Conservation (phyloP, 148 eudicot genomes). For the Vaccinium myrtillus region DNA sequence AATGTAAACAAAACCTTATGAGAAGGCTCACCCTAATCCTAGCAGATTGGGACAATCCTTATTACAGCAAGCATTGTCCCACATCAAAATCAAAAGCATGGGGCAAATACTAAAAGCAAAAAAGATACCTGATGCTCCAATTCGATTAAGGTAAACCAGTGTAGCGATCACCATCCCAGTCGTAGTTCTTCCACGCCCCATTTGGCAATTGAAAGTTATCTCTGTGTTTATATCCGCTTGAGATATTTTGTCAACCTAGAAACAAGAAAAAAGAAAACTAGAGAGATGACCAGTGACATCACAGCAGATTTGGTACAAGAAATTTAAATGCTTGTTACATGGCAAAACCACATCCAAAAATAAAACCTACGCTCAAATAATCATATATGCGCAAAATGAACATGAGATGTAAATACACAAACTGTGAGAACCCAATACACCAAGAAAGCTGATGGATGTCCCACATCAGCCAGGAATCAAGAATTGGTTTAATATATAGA, state of each 20-base stretch:
- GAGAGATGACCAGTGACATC: constrained; percentile 16
- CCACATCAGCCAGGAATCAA: not conserved
- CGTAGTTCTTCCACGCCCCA: constrained; percentile 98
- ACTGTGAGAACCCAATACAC: not conserved
- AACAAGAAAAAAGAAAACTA: constrained; percentile 12
- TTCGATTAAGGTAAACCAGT: constrained; percentile 73
- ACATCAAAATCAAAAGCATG: not conserved
- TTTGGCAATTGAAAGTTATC: constrained; percentile 92
- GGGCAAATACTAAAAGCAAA: constrained; percentile 3
- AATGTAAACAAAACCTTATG: not conserved
- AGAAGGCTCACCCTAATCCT: not conserved
- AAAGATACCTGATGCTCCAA: constrained; percentile 80
- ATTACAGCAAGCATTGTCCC: not conserved
- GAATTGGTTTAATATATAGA: not conserved
- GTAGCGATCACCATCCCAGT: constrained; percentile 99
- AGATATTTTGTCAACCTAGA: constrained; percentile 74
- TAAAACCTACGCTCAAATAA: not conserved
- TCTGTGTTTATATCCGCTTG: constrained; percentile 63
- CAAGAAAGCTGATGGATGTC: not conserved
- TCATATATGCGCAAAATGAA: constrained; percentile 1
- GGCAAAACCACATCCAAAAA: constrained; percentile 4
- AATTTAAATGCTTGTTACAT: constrained; percentile 2
- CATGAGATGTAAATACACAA: not conserved
- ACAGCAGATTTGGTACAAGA: constrained; percentile 11
- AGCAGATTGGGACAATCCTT: not conserved